Base-by-base conservation (phyloP, 23 red algal genomes). In the Gracilaria gracilis region DNA sequence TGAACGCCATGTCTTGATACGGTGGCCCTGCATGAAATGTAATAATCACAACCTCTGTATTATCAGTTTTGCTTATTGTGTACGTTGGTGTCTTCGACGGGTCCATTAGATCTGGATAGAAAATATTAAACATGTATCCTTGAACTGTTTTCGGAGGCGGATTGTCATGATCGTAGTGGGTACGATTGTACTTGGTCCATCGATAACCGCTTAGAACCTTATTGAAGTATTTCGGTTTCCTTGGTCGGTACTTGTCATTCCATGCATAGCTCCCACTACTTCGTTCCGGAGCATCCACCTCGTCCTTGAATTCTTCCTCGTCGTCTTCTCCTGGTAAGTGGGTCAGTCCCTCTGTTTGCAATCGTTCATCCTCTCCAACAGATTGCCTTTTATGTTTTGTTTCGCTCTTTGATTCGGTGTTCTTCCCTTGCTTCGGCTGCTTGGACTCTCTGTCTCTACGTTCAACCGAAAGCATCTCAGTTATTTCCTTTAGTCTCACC, bases 51-150 rank as follows among this genome's bases (percentile, higher is more conserved):
- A 94, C 75, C 31, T 98, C 95, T 4, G 91, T 72, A 31, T 85
- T 88, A 8, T 93, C 91, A 4, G 90, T 84, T 35, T 81, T 76
- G 37, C 57, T 61, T 25, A 98, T 44, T 35, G 46, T 19, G 54
- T 81, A 98, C 29, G 80, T 93, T 23, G 95, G 95, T 0, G 95
- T 89, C 40, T 74, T 49, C 24, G 84, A 83, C 9, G 80, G 48
- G 57, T 98, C 84, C 59, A 94, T 83, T 28, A 98, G 53, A 36
- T 98, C 91, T 12, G 95, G 95, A 57, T 98, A 98, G 70, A 98
- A 98, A 29, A 98, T 92, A 75, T 98, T 98, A 61, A 98, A 98
- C 88, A 88, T 98, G 91, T 98, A 98, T 2, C 95, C 95, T 35
- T 94, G 69, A 29, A 98, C 90, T 4, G 95, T 98, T 69, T 98